phyloP scores from a whole-genome alignment of 768 basidiomycete genomes.

The Lentinula edodes region DNA sequence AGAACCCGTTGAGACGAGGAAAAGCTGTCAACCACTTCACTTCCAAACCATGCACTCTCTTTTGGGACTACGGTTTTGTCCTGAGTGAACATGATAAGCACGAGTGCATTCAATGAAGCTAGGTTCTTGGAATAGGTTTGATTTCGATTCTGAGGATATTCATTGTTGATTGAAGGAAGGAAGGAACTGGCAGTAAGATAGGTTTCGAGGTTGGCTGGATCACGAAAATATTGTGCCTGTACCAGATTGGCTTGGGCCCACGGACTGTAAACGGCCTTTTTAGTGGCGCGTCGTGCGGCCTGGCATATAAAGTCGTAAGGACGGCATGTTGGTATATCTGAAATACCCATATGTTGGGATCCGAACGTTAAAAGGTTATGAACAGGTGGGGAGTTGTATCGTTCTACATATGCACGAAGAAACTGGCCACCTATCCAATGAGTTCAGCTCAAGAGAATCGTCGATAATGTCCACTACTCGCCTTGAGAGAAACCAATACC shows the following conservation, averaged over 20 bases:
- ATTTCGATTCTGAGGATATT: constrained; percentile 50
- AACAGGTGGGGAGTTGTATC: constrained; percentile 66
- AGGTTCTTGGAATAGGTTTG: constrained; percentile 56
- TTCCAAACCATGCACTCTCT: constrained; percentile 85
- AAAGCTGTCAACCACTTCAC: constrained; percentile 44
- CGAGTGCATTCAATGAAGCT: constrained; percentile 54
- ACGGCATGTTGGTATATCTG: constrained; percentile 64
- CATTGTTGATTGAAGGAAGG: constrained; percentile 76
- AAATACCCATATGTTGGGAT: constrained; percentile 82
- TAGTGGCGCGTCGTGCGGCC: constrained; percentile 55
- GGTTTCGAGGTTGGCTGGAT: constrained; percentile 49
- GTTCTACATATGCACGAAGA: constrained; percentile 77
- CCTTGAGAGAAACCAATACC: constrained; percentile 89
- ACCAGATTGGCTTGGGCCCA: constrained; percentile 78
- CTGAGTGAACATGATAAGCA: constrained; percentile 68
- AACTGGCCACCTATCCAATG: constrained; percentile 65
- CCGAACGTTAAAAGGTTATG: constrained; percentile 85
- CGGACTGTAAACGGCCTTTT: constrained; percentile 58
- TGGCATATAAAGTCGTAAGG: constrained; percentile 67
- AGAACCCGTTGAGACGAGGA: constrained; percentile 3
- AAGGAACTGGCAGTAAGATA: constrained; percentile 65
- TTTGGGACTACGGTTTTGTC: constrained; percentile 81
- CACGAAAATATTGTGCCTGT: constrained; percentile 87
- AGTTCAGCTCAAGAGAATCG: not conserved
- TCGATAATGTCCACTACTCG: constrained; percentile 8